Conservation (phyloP, 2,329 filamentous ascomycete species). For the Aspergillus uvarum region DNA sequence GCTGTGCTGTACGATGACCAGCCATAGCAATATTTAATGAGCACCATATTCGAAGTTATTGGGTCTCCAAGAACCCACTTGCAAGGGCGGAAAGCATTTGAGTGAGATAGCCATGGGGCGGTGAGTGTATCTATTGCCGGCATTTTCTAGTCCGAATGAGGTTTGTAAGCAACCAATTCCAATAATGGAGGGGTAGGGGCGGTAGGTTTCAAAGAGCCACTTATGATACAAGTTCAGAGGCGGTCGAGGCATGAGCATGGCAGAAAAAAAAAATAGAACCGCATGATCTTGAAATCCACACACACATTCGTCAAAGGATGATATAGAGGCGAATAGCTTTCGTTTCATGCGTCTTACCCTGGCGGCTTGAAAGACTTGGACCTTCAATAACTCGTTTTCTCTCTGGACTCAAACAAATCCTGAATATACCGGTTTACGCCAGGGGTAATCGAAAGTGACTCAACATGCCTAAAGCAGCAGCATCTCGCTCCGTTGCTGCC, state of each 20-base stretch:
- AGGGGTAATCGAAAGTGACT: not conserved
- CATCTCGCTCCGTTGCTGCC: constrained; percentile 54
- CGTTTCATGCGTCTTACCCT: not conserved
- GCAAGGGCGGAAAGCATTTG: not conserved
- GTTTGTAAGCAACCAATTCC: not conserved
- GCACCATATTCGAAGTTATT: not conserved
- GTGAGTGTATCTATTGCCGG: constrained; percentile 11
- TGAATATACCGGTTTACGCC: not conserved
- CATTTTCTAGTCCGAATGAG: constrained; percentile 6
- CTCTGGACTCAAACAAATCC: not conserved
- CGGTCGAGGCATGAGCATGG: constrained; percentile 21
- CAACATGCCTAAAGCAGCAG: constrained; percentile 76
- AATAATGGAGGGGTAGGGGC: constrained; percentile 11
- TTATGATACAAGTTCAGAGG: not conserved
- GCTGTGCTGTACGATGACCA: too few relatives aligned
- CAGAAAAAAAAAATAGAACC: constrained; percentile 32
- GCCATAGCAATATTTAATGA: not conserved
- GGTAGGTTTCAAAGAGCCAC: not conserved
- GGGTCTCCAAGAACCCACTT: not conserved
- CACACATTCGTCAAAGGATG: constrained; percentile 24
- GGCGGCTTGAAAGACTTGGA: not conserved
- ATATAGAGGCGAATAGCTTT: constrained; percentile 6
- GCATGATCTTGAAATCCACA: constrained; percentile 39
- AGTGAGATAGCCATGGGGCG: constrained; percentile 8
- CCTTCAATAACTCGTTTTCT: too few relatives aligned